Percentiles rank a stretch among this genome's conserved stretches.
Conservation (phyloP, 169 alveolate genomes). For the Plasmodium billcollinsi region DNA sequence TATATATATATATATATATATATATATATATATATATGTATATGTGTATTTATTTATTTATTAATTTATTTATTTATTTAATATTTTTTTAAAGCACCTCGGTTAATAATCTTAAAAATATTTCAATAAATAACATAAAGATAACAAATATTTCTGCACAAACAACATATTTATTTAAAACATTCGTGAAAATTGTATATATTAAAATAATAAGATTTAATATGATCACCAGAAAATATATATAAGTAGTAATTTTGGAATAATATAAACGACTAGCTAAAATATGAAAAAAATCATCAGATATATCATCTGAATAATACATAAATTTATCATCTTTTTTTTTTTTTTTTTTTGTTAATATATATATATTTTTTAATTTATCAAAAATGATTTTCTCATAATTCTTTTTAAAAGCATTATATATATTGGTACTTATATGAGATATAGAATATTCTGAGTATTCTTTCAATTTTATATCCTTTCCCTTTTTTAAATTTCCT, state of each 20-base stretch:
- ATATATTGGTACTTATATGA: background rate
- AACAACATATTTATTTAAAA: constrained; percentile 37
- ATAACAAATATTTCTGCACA: constrained; percentile 55
- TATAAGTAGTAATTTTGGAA: constrained; percentile 29
- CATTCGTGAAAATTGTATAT: constrained; percentile 16
- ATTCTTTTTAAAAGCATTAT: background rate
- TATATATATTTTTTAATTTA: constrained; percentile 9
- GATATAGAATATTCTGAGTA: background rate
- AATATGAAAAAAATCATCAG: constrained; percentile 34
- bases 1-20: constrained; percentile 22
- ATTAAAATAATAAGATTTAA: constrained; percentile 37
- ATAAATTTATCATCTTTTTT: constrained; percentile 27
- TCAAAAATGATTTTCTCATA: background rate
- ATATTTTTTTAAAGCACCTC: constrained; percentile 8
- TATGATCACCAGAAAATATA: constrained; percentile 39
- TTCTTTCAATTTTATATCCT: background rate
- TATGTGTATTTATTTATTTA: background rate
- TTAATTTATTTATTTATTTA: background rate
- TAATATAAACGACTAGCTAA: constrained; percentile 63
- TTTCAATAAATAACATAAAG: constrained; percentile 38
- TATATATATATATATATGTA: background rate
- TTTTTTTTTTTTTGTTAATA: background rate
- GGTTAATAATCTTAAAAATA: constrained; percentile 43
- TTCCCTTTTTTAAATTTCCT: background rate
- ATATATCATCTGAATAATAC: background rate